phyloP scores from a whole-genome alignment of 2,329 filamentous ascomycete genomes.

The Cryphonectria nitschkei region DNA sequence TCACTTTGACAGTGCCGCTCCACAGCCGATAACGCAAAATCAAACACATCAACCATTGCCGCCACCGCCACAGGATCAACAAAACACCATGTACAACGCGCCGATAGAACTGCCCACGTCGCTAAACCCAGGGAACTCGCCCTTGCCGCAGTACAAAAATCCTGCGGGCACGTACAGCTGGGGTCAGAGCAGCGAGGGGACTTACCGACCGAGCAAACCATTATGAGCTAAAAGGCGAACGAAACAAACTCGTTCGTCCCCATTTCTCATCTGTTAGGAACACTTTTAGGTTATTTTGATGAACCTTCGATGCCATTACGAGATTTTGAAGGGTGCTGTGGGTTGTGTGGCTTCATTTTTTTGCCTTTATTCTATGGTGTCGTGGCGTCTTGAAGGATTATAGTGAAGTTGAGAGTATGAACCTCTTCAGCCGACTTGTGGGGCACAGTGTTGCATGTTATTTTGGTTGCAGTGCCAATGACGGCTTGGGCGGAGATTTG shows the following conservation, averaged over 20 bases:
- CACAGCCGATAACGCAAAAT: slow-evolving; percentile 23
- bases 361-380: background rate
- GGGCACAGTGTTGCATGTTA: background rate
- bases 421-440: background rate
- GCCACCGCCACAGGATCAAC: slow-evolving; percentile 13
- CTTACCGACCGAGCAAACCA: slow-evolving; percentile 25
- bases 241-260: background rate
- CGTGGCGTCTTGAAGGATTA: background rate
- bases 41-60: slow-evolving; percentile 18
- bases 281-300: background rate
- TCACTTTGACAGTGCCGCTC: slow-evolving; percentile 22
- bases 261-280: background rate
- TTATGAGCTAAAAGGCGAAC: slow-evolving; percentile 5
- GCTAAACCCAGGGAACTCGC: slow-evolving; percentile 38
- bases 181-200: slow-evolving; percentile 30
- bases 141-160: slow-evolving; percentile 40
- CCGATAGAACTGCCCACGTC: slow-evolving; percentile 43
- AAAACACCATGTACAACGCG: slow-evolving; percentile 10
- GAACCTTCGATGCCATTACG: background rate
- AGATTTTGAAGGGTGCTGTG: background rate
- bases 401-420: background rate
- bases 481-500: background rate
- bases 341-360: background rate
- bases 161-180: slow-evolving; percentile 37
- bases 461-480: background rate